phyloP scores from a whole-genome alignment of 495 filamentous ascomycete genomes.

The Neurospora sp. region DNA sequence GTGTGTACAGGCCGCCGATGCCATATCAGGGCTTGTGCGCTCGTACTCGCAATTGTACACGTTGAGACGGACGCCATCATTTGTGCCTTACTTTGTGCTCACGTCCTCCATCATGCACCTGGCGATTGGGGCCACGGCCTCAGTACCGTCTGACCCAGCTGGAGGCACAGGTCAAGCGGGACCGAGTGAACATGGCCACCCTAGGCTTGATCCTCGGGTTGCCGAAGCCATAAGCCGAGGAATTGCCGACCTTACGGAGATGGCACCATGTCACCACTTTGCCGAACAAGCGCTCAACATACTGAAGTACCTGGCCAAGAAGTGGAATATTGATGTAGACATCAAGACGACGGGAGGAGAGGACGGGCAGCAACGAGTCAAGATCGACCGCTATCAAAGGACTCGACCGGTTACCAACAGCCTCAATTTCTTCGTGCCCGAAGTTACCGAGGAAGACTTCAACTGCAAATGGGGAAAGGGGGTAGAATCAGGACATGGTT shows the following conservation, averaged over 20 bases:
- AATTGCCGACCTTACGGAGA: slow-evolving; percentile 43
- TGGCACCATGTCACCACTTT: slow-evolving; percentile 49
- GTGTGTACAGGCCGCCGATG: slow-evolving; percentile 50
- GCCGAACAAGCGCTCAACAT: slow-evolving; percentile 49
- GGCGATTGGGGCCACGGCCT: slow-evolving; percentile 28
- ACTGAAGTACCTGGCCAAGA: slow-evolving; percentile 40
- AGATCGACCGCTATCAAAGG: slow-evolving; percentile 11
- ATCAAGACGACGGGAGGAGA: slow-evolving; percentile 14
- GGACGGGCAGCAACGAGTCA: background rate
- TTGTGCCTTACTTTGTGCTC: slow-evolving; percentile 50
- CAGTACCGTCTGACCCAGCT: slow-evolving; percentile 1
- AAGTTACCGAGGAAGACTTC: slow-evolving; percentile 32
- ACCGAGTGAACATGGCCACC: slow-evolving; percentile 10
- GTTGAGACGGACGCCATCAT: slow-evolving; percentile 44
- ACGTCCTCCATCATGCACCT: slow-evolving; percentile 50
- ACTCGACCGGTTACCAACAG: slow-evolving; percentile 31
- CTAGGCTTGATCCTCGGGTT: slow-evolving; percentile 19
- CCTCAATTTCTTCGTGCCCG: slow-evolving; percentile 42
- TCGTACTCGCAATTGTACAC: slow-evolving; percentile 51
- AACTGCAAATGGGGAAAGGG: slow-evolving; percentile 23
- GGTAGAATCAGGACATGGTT: background rate
- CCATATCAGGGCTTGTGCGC: slow-evolving; percentile 45
- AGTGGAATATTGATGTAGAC: slow-evolving; percentile 46
- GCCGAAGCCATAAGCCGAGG: slow-evolving; percentile 30
- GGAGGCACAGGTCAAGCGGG: slow-evolving; percentile 4